Conservation (phyloP, 2,329 filamentous ascomycete species). For the Fusarium equiseti region DNA sequence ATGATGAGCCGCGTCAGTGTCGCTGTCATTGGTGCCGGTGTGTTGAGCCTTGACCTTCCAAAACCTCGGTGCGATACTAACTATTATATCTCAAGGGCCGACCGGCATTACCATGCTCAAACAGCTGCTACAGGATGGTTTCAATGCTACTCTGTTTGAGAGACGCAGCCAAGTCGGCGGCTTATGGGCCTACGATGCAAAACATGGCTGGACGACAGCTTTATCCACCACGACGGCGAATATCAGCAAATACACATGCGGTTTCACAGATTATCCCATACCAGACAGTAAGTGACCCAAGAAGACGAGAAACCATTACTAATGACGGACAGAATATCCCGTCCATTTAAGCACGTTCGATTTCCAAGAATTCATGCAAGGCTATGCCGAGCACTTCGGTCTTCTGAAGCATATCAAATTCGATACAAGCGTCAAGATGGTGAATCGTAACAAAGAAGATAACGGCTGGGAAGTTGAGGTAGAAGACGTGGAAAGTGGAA, state of each 20-base stretch:
- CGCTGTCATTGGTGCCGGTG: slow-evolving; percentile 5
- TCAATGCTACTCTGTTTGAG: slow-evolving; percentile 13
- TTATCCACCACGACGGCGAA: slow-evolving; percentile 4
- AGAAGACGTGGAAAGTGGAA: neutral
- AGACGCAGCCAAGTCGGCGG: slow-evolving; percentile 13
- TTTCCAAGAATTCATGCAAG: slow-evolving; percentile 34
- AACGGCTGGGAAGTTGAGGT: slow-evolving; percentile 11
- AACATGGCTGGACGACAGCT: slow-evolving; percentile 17
- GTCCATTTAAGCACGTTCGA: slow-evolving; percentile 9
- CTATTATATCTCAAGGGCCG: neutral
- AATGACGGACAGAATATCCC: neutral
- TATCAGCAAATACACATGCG: slow-evolving; percentile 33
- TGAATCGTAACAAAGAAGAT: slow-evolving; percentile 4
- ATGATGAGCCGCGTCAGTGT: slow-evolving; percentile 6
- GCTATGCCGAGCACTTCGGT: slow-evolving; percentile 12
- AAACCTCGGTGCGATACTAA: fast-evolving
- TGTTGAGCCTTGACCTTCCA: neutral
- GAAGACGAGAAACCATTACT: fast-evolving
- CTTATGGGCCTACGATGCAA: slow-evolving; percentile 16
- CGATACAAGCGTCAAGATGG: neutral
- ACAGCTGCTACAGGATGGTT: slow-evolving; percentile 22
- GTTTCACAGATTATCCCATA: slow-evolving; percentile 28
- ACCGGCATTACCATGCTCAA: slow-evolving; percentile 34
- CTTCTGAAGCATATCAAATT: slow-evolving; percentile 7
- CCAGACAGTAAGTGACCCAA: slow-evolving; percentile 4